Evolutionary conservation across 208 protist genomes (phyloP).

Genomic region (Crithidia acanthocephali): DNA sequence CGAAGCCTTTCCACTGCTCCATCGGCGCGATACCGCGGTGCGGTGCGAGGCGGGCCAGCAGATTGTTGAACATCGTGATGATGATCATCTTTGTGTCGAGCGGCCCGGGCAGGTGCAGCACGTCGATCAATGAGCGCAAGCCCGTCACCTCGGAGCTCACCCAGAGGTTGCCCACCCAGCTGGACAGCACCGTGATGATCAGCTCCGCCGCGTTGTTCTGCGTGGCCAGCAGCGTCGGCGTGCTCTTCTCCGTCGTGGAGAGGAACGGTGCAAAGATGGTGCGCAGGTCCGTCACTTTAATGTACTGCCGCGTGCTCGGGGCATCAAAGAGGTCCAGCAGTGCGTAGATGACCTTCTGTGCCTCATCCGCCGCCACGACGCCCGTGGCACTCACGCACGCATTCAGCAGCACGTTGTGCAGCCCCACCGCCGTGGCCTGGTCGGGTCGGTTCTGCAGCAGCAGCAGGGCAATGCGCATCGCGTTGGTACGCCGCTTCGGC

Average conservation of each 20-base stretch:
- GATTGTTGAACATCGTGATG: conserved; percentile 83
- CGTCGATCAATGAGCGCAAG: conserved; percentile 79
- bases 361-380: conserved; percentile 60
- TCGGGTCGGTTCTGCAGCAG: conserved; percentile 40
- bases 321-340: conserved; percentile 74
- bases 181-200: conserved; percentile 71
- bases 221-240: conserved; percentile 39
- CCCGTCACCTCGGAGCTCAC: conserved; percentile 72
- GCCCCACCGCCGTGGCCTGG: conserved; percentile 46
- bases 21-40: conserved; percentile 73
- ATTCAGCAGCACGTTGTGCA: conserved; percentile 73
- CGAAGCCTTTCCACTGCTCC: conserved; percentile 69
- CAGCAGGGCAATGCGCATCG: conserved; percentile 64
- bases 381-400: conserved; percentile 67
- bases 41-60: conserved; percentile 74
- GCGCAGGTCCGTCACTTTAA: conserved; percentile 69
- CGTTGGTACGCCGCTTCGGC: conserved; percentile 58
- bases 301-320: conserved; percentile 71
- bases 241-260: conserved; percentile 27
- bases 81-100: conserved; percentile 89
- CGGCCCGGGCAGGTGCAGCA: conserved; percentile 84
- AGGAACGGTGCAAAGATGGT: conserved; percentile 84
- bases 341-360: conserved; percentile 55
- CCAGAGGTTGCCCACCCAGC: conserved; percentile 82
- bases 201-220: conserved; percentile 86